A percentile compares a stretch with the other conserved stretches of the same genome.
These are phyloP conservation scores for Cystoisospora suis DNA, from an alignment of 169 alveolate species.

Conservation along the genomic window DNA sequence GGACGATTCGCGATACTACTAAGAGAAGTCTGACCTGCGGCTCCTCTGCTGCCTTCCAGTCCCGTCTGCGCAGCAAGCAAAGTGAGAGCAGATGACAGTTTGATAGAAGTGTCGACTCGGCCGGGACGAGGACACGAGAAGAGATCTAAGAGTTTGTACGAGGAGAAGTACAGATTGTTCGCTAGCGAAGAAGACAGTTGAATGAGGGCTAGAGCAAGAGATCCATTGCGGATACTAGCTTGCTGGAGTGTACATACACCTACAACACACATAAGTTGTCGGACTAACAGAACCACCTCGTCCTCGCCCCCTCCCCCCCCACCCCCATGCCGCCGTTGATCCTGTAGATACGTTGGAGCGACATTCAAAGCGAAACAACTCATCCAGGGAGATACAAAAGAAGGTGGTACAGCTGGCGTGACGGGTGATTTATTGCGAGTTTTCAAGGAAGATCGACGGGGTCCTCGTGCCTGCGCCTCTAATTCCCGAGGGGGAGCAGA, in stretches of 20 bases:
- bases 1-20: no score
- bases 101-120: no score
- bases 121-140: neutral
- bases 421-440: no score
- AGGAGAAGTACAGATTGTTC: neutral
- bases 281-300: neutral
- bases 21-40: no score
- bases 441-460: no score
- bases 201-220: neutral
- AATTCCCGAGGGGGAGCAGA: no score
- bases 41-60: no score
- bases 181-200: neutral
- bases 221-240: neutral
- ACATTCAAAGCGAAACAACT: neutral
- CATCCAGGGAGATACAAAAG: no score
- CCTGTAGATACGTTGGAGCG: neutral
- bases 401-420: no score
- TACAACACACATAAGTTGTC: neutral
- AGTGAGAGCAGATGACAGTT: no score
- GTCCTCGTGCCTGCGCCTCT: no score
- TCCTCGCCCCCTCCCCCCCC: neutral
- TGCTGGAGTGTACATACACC: neutral
- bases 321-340: neutral
- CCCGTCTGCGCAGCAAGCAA: no score
- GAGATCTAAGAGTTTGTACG: neutral